phyloP scores from a whole-genome alignment of 1,284 basidiomycete genomes.

The Meira miltonrushii region DNA sequence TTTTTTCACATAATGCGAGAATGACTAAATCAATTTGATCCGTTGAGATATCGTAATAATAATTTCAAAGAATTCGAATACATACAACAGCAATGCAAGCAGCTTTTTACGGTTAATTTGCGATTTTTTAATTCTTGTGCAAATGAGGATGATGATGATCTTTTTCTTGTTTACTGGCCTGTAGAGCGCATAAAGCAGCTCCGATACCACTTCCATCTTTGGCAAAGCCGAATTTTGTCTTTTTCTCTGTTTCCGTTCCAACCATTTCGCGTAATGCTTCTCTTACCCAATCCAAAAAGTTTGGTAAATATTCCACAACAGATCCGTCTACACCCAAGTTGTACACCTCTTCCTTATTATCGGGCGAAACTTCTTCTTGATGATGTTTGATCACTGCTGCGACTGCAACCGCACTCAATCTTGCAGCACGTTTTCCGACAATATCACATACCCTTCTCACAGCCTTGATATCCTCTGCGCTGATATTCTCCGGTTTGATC shows the following conservation, averaged over 20 bases:
- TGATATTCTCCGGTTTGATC: constrained; percentile 57
- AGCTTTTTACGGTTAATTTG: no score
- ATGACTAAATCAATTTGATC: no score
- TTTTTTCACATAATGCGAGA: not conserved
- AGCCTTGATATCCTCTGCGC: constrained; percentile 61
- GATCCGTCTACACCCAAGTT: constrained; percentile 53
- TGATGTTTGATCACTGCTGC: constrained; percentile 80
- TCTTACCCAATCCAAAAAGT: constrained; percentile 70
- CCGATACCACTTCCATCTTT: constrained; percentile 97
- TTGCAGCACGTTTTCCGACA: constrained; percentile 75
- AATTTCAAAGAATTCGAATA: no score
- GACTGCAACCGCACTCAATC: constrained; percentile 77
- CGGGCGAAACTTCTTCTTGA: constrained; percentile 56
- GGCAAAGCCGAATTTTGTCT: constrained; percentile 79
- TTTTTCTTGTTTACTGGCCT: constrained; percentile 13
- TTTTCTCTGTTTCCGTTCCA: constrained; percentile 70
- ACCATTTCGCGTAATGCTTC: constrained; percentile 70
- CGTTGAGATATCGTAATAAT: no score
- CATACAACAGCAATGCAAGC: no score
- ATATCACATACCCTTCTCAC: constrained; percentile 73
- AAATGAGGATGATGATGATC: constrained; percentile 9
- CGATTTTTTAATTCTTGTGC: no score
- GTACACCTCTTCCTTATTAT: constrained; percentile 46
- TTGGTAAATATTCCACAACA: constrained; percentile 81
- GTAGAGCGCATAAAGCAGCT: constrained; percentile 20